Conservation (phyloP, 139 green algal genomes). For the Coelastrella sp. region DNA sequence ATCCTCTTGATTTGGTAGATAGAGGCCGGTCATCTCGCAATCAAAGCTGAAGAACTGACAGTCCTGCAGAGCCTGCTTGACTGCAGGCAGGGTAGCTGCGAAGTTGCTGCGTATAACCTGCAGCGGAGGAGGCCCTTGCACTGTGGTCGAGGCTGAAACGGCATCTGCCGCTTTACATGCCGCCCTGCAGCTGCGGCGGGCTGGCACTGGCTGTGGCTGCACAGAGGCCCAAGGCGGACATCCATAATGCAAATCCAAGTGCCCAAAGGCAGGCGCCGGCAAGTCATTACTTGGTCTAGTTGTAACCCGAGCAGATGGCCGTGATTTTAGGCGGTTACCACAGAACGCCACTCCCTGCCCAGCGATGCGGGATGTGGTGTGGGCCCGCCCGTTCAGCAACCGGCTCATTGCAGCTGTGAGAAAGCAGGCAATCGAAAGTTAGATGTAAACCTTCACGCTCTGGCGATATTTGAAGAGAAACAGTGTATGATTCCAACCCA, state of each 20-base stretch:
- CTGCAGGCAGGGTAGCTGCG: constrained; percentile 57
- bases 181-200: neutral
- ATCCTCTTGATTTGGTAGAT: neutral
- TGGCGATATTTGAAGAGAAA: too few species aligned
- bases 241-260: neutral
- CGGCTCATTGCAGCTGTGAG: neutral
- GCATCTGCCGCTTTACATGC: neutral
- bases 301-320: too few species aligned
- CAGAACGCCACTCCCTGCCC: neutral
- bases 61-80: constrained; percentile 59
- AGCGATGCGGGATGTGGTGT: neutral
- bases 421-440: too few species aligned
- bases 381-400: neutral
- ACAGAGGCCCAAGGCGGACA: neutral
- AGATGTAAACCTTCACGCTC: too few species aligned
- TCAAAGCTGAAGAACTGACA: constrained; percentile 71
- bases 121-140: neutral
- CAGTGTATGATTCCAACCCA: too few species aligned
- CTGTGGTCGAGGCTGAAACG: neutral
- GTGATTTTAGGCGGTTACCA: neutral
- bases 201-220: neutral
- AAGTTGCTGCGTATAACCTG: constrained; percentile 84
- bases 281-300: neutral
- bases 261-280: too few species aligned
- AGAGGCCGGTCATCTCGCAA: constrained; percentile 79